phyloP scores from a whole-genome alignment of 2,329 filamentous ascomycete genomes.

The Keithomyces neogunnii region DNA sequence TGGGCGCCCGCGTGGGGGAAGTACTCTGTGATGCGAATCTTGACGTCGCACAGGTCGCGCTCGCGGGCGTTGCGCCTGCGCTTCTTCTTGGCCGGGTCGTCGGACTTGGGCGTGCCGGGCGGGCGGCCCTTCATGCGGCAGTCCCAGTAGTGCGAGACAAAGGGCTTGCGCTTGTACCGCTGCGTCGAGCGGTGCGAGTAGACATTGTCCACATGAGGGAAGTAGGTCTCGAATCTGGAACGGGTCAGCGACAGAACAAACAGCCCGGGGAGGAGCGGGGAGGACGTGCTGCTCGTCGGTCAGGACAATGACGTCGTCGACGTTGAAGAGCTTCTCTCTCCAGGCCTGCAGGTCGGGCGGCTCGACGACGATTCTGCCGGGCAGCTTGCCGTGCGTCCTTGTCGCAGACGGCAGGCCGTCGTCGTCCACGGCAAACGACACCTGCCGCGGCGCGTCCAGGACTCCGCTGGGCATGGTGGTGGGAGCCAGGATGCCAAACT shows the following conservation, averaged over 20 bases:
- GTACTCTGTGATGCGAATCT: slow-evolving; percentile 80
- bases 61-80: slow-evolving; percentile 67
- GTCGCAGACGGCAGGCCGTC: background rate
- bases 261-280: background rate
- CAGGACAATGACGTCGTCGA: slow-evolving; percentile 64
- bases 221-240: slow-evolving; percentile 66
- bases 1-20: slow-evolving; percentile 44
- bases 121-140: slow-evolving; percentile 74
- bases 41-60: slow-evolving; percentile 75
- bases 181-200: slow-evolving; percentile 80
- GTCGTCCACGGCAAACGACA: background rate
- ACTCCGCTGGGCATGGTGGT: slow-evolving; percentile 13
- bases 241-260: background rate
- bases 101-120: slow-evolving; percentile 69
- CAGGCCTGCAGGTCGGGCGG: slow-evolving; percentile 61
- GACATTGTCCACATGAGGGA: slow-evolving; percentile 75
- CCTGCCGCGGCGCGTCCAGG: background rate
- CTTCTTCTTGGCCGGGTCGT: slow-evolving; percentile 76
- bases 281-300: slow-evolving; percentile 59
- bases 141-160: slow-evolving; percentile 78
- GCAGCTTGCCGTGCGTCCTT: slow-evolving; percentile 41
- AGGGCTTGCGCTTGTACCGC: slow-evolving; percentile 72
- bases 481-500: slow-evolving; percentile 38
- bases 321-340: slow-evolving; percentile 65
- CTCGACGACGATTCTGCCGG: slow-evolving; percentile 50